Conservation (phyloP, 441 rosid species). For the Gossypium davidsonii region DNA sequence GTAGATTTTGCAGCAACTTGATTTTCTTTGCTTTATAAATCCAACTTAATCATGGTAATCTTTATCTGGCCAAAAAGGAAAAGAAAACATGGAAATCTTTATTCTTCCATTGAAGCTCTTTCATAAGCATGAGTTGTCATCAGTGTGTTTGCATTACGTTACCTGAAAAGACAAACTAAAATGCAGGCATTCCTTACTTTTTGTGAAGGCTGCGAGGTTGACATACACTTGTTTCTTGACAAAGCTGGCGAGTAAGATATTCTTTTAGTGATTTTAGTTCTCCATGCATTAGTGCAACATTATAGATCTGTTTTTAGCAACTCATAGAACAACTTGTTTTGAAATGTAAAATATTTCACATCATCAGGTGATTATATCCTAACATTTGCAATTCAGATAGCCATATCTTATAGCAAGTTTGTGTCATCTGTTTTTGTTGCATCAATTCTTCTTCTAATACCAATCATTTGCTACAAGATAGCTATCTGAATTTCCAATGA, state of each 20-base stretch:
- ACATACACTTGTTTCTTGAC: constrained; percentile 69
- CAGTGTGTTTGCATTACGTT: not conserved
- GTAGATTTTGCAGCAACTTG: constrained; percentile 7
- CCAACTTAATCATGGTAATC: not conserved
- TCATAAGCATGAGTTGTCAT: not conserved
- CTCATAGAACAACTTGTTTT: constrained; percentile 1
- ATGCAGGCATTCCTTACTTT: constrained; percentile 79
- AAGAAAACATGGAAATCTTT: not conserved
- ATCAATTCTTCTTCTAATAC: not conserved
- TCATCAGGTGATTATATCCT: not conserved
- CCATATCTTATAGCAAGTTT: not conserved
- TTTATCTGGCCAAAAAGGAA: not conserved
- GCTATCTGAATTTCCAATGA: not conserved
- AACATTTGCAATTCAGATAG: not conserved
- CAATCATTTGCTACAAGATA: not conserved
- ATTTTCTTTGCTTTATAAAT: not conserved
- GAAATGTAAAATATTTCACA: not conserved
- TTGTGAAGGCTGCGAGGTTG: constrained; percentile 79
- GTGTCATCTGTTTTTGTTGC: not conserved
- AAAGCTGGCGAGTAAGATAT: constrained; percentile 80
- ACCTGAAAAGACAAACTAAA: not conserved
- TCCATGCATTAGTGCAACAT: not conserved
- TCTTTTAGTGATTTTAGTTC: not conserved
- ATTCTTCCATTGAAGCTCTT: not conserved
- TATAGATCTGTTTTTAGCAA: not conserved